These are phyloP conservation scores for Vitis rotundifolia DNA, from an alignment of 164 flowering plant species.

Conservation along the genomic window DNA sequence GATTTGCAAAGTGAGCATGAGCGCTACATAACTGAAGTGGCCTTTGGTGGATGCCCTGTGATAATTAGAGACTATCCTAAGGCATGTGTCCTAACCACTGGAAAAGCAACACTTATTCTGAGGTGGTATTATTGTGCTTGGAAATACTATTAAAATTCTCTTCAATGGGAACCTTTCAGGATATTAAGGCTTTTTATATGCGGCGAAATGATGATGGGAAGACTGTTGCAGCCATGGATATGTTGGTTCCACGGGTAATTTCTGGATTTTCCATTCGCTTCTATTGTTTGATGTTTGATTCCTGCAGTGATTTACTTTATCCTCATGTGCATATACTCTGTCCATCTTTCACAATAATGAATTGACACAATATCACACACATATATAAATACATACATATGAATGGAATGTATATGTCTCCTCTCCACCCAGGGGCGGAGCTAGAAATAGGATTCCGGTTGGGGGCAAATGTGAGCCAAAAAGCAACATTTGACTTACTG, in stretches of 20 bases:
- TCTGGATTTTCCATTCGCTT: neutral
- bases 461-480: too few species aligned
- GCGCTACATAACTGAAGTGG: conserved; percentile 88
- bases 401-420: too few species aligned
- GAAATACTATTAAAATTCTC: conserved; percentile 7
- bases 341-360: too few species aligned
- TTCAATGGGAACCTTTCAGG: conserved; percentile 44
- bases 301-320: too few species aligned
- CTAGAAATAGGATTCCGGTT: too few species aligned
- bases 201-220: conserved; percentile 92
- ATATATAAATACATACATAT: too few species aligned
- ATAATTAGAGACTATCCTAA: conserved; percentile 96
- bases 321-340: too few species aligned
- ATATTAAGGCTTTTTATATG: conserved; percentile 97
- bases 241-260: conserved; percentile 93
- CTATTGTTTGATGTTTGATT: conserved; percentile 2
- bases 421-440: too few species aligned
- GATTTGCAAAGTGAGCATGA: conserved; percentile 99
- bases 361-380: too few species aligned
- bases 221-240: conserved; percentile 99
- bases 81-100: conserved; percentile 33
- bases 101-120: conserved; percentile 2
- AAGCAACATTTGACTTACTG: too few species aligned
- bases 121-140: neutral
- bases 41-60: conserved; percentile 83